Conservation (phyloP, 169 alveolate species). For the Cryptosporidium parvum region DNA sequence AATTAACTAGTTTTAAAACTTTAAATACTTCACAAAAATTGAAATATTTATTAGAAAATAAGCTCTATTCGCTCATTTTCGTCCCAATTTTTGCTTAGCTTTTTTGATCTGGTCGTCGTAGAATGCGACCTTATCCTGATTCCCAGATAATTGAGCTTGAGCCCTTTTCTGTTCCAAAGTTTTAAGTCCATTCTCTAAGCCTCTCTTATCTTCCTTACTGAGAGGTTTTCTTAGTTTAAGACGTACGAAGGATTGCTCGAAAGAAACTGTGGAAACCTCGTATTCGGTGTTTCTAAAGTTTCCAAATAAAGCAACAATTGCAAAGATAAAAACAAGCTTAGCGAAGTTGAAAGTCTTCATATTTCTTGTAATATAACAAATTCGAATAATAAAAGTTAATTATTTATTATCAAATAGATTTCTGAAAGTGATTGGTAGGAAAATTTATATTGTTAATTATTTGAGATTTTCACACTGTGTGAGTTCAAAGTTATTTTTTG, state of each 20-base stretch:
- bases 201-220: no score
- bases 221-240: not conserved
- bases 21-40: not conserved
- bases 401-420: not conserved
- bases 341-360: not conserved
- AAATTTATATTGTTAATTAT: not conserved
- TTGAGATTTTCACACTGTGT: not conserved
- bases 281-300: not conserved
- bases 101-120: not conserved
- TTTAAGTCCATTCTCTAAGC: no score
- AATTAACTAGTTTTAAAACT: no score
- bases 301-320: conserved; percentile 6
- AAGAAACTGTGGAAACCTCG: not conserved
- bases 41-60: not conserved
- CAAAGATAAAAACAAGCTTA: not conserved
- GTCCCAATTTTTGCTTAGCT: not conserved
- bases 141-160: not conserved
- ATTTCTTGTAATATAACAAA: not conserved
- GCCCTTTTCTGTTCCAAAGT: not conserved
- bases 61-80: not conserved
- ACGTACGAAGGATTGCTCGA: conserved; percentile 21
- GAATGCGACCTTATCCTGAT: not conserved
- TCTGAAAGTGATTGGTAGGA: not conserved
- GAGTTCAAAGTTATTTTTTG: not conserved
- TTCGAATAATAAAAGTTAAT: no score